These are phyloP conservation scores for Bretschneidera sinensis DNA, from an alignment of 345 rosid species.

Conservation along the genomic window DNA sequence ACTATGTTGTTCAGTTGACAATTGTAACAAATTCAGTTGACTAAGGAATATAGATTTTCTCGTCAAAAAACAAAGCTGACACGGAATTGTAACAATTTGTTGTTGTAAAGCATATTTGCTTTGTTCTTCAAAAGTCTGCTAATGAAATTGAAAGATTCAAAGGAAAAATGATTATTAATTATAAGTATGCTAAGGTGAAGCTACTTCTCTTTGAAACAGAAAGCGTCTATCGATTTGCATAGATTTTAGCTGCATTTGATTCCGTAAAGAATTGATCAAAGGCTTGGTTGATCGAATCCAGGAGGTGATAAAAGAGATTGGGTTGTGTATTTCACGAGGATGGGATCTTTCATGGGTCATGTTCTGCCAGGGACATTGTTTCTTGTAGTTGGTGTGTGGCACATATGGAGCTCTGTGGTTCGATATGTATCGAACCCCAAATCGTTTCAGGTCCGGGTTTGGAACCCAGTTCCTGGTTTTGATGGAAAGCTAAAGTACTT, in stretches of 20 bases:
- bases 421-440: conserved; percentile 58
- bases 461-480: conserved; percentile 85
- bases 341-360: conserved; percentile 98
- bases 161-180: no score
- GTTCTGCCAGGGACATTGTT: conserved; percentile 84
- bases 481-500: conserved; percentile 66
- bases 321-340: conserved; percentile 7
- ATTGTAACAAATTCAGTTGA: no score
- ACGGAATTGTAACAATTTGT: no score
- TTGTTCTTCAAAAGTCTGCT: no score
- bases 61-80: no score
- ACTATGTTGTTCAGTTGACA: no score
- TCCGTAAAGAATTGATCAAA: neutral
- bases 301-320: neutral
- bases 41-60: no score
- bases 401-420: conserved; percentile 67
- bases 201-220: neutral
- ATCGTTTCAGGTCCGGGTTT: conserved; percentile 67
- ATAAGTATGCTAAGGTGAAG: no score
- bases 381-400: conserved; percentile 78
- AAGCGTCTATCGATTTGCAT: neutral
- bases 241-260: neutral
- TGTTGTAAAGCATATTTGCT: no score
- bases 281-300: neutral
- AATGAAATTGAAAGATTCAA: no score